Conservation (phyloP, 1,139 yeast genomes). For the Lipomyces yarrowii region DNA sequence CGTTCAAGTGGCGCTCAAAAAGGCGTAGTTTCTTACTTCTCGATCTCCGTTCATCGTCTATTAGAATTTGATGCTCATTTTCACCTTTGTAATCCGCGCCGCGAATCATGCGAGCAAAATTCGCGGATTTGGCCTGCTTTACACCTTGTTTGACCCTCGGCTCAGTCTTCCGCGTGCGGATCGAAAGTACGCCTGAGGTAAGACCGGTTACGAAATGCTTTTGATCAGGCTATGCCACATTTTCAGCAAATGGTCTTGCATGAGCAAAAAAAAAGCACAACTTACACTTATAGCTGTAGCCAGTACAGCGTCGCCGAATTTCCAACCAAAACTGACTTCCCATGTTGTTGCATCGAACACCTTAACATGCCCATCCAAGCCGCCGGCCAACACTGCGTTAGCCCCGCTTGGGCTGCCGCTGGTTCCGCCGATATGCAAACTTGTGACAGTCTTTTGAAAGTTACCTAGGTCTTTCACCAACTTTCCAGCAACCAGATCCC, state of each 20-base stretch:
- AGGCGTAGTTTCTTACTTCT: slow-evolving; percentile 64
- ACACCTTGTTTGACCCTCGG: slow-evolving; percentile 55
- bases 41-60: slow-evolving; percentile 52
- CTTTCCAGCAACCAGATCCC: slow-evolving; percentile 86
- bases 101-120: slow-evolving; percentile 78
- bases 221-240: slow-evolving; percentile 65
- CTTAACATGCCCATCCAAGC: slow-evolving; percentile 95
- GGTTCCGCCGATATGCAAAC: slow-evolving; percentile 23
- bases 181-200: slow-evolving; percentile 83
- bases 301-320: slow-evolving; percentile 89
- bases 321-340: slow-evolving; percentile 97
- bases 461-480: slow-evolving; percentile 58
- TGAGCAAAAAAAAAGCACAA: neutral
- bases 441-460: slow-evolving; percentile 86
- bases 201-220: slow-evolving; percentile 95
- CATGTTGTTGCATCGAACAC: slow-evolving; percentile 82
- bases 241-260: neutral
- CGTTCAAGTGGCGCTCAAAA: slow-evolving; percentile 81
- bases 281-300: slow-evolving; percentile 65
- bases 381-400: slow-evolving; percentile 78
- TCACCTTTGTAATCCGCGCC: slow-evolving; percentile 93
- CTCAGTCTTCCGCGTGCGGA: slow-evolving; percentile 81
- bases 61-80: slow-evolving; percentile 67
- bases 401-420: slow-evolving; percentile 20
- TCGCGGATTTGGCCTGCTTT: slow-evolving; percentile 44